Conservation (phyloP, 257 asterid genomes). For the Eucommia ulmoides region DNA sequence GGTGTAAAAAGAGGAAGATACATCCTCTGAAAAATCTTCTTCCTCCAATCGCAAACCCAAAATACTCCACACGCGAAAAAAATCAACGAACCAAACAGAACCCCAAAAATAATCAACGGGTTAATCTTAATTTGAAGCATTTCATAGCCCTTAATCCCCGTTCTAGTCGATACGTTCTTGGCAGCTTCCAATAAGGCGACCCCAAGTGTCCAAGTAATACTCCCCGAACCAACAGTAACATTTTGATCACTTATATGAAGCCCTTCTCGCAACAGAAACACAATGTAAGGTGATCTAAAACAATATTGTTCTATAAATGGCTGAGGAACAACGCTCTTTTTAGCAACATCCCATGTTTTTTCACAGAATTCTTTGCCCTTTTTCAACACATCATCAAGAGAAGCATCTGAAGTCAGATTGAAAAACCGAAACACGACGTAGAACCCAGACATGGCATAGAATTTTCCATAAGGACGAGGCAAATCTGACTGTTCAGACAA, state of each 20-base stretch:
- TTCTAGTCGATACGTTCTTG: constrained; percentile 40
- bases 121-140: constrained; percentile 37
- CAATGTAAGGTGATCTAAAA: constrained; percentile 85
- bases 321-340: constrained; percentile 74
- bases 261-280: constrained; percentile 79
- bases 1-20: constrained; percentile 64
- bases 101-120: constrained; percentile 30
- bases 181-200: constrained; percentile 96
- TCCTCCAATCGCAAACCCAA: constrained; percentile 41
- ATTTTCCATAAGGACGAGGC: constrained; percentile 79
- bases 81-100: constrained; percentile 52
- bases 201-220: constrained; percentile 97
- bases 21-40: constrained; percentile 40
- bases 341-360: constrained; percentile 58
- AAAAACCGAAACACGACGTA: constrained; percentile 57
- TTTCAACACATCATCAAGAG: constrained; percentile 24
- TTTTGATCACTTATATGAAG: constrained; percentile 64
- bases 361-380: constrained; percentile 32
- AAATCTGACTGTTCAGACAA: constrained; percentile 69
- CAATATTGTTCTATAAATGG: constrained; percentile 97
- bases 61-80: constrained; percentile 44
- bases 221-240: constrained; percentile 75
- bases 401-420: constrained; percentile 25
- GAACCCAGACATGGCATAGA: constrained; percentile 92
- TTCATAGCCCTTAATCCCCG: constrained; percentile 32